These are phyloP conservation scores for Entomortierella beljakovae DNA, from an alignment of 192 early-diverging fungal species.

Conservation along the genomic window DNA sequence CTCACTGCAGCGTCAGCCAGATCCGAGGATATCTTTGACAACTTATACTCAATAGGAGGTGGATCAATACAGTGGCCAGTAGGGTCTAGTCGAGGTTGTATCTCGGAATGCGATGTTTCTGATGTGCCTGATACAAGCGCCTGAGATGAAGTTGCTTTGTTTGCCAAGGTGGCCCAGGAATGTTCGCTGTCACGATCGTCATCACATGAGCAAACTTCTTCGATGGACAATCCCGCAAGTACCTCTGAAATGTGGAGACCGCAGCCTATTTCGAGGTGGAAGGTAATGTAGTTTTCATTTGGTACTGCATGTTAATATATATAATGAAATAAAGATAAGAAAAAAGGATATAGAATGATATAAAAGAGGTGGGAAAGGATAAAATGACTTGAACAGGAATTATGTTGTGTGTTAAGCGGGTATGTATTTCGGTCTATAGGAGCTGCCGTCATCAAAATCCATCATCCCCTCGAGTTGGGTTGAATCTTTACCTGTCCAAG, in stretches of 20 bases:
- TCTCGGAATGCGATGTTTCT: not conserved
- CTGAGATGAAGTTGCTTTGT: not conserved
- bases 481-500: slow-evolving; percentile 36
- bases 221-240: slow-evolving; percentile 37
- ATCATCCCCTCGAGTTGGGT: too few relatives aligned
- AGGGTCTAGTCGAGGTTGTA: not conserved
- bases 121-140: not conserved
- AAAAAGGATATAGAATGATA: not conserved
- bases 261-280: slow-evolving; percentile 13
- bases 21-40: slow-evolving; percentile 42
- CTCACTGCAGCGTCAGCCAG: slow-evolving; percentile 32
- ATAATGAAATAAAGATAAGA: not conserved
- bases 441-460: too few relatives aligned
- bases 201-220: slow-evolving; percentile 51
- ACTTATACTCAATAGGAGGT: slow-evolving; percentile 33
- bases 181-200: slow-evolving; percentile 48
- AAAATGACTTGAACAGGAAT: too few relatives aligned
- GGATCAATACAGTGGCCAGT: slow-evolving; percentile 8
- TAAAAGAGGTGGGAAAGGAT: not conserved
- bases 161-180: slow-evolving; percentile 24
- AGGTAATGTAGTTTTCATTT: too few relatives aligned
- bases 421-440: too few relatives aligned
- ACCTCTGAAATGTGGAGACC: slow-evolving; percentile 47
- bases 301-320: too few relatives aligned
- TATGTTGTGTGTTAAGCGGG: too few relatives aligned